phyloP scores from a whole-genome alignment of 192 early-diverging fungal species.

The Backusella morwellensis region DNA sequence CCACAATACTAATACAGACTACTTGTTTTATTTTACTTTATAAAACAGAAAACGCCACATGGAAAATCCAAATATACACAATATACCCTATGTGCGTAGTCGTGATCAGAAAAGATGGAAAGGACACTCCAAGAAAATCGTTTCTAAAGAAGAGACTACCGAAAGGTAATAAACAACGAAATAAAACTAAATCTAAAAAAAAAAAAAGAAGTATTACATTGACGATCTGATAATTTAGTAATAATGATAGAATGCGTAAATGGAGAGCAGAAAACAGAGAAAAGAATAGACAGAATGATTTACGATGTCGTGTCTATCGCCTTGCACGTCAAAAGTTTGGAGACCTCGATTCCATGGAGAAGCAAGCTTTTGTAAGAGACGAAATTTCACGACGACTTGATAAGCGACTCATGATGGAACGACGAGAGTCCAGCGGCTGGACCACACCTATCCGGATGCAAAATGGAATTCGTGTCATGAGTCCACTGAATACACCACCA shows the following conservation, averaged over 20 bases:
- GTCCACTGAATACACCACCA: slow-evolving; percentile 1
- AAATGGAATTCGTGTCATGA: background rate
- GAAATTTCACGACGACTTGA: slow-evolving; percentile 57
- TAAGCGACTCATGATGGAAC: slow-evolving; percentile 20
- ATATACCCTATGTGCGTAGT: slow-evolving; percentile 49
- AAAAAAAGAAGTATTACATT: slow-evolving; percentile 5
- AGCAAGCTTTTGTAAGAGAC: slow-evolving; percentile 61
- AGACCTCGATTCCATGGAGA: slow-evolving; percentile 53
- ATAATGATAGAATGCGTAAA: slow-evolving; percentile 44
- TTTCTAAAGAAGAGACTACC: slow-evolving; percentile 51
- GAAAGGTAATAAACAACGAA: slow-evolving; percentile 23
- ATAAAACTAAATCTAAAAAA: background rate
- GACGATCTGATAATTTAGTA: slow-evolving; percentile 18
- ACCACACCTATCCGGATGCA: background rate
- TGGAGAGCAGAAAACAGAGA: slow-evolving; percentile 52
- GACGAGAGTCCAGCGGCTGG: background rate
- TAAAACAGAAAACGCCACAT: slow-evolving; percentile 41
- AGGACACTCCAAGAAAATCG: slow-evolving; percentile 51
- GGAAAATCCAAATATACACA: slow-evolving; percentile 54
- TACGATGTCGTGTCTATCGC: slow-evolving; percentile 72
- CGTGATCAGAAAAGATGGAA: slow-evolving; percentile 55
- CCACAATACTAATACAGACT: background rate
- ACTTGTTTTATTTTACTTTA: background rate
- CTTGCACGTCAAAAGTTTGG: slow-evolving; percentile 62
- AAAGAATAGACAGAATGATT: slow-evolving; percentile 63